Percentiles rank a stretch among this genome's conserved stretches.
Conservation (phyloP, 2,329 filamentous ascomycete species). For the Fusarium mundagurra region DNA sequence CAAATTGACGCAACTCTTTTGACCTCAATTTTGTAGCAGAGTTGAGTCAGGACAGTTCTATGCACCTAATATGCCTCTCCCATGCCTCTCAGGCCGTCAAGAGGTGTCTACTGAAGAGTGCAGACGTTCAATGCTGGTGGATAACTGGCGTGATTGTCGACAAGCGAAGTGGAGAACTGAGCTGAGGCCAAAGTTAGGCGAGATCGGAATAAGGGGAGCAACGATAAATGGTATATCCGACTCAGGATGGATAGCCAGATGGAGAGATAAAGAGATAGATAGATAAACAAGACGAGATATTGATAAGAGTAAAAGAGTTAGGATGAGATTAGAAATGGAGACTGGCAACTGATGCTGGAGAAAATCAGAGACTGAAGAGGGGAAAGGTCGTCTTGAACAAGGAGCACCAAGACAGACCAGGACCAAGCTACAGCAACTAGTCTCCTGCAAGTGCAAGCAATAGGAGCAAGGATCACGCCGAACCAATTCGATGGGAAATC, state of each 20-base stretch:
- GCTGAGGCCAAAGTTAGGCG: constrained; percentile 19
- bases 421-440: constrained; percentile 23
- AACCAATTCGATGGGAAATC: constrained; percentile 45
- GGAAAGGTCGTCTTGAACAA: constrained; percentile 17
- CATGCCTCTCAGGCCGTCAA: not conserved
- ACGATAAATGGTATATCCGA: constrained; percentile 2
- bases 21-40: not conserved
- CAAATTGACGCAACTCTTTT: constrained; percentile 2
- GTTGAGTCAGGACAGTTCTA: not conserved
- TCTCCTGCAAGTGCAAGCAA: constrained; percentile 23
- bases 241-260: not conserved
- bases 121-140: constrained; percentile 7
- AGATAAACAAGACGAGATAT: not conserved
- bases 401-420: constrained; percentile 9
- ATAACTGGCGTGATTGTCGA: constrained; percentile 33
- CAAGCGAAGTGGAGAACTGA: constrained; percentile 31
- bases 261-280: not conserved
- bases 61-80: not conserved
- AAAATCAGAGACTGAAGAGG: constrained; percentile 18
- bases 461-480: constrained; percentile 37
- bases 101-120: not conserved
- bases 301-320: constrained; percentile 3
- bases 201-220: not conserved
- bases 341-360: not conserved
- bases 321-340: not conserved